These are phyloP conservation scores for Lactarius evosmus DNA, from an alignment of 768 basidiomycete genomes.

Conservation along the genomic window DNA sequence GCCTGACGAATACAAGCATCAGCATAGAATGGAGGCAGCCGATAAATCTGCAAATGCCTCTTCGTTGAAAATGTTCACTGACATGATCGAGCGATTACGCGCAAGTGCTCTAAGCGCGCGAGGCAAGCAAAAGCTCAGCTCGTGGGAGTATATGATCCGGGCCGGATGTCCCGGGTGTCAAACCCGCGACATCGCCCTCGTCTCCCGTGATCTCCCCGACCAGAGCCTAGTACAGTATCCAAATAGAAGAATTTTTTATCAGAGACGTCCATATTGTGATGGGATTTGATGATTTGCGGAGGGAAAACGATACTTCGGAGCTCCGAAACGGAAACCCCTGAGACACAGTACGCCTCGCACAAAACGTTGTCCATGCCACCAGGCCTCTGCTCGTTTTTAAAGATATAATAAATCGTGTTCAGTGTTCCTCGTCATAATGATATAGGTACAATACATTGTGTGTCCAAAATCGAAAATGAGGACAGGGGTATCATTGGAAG, in stretches of 20 bases:
- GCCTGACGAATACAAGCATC: constrained; percentile 44
- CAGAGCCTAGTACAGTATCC: too few relatives aligned
- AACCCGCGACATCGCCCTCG: too few relatives aligned
- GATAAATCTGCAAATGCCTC: constrained; percentile 42
- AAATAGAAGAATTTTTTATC: too few relatives aligned
- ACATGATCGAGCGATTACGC: constrained; percentile 40
- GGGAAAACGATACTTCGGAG: too few relatives aligned
- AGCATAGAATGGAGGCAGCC: background rate
- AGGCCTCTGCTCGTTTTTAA: background rate
- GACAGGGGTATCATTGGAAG: background rate
- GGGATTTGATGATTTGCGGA: too few relatives aligned
- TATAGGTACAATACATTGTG: background rate
- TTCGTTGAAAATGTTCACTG: constrained; percentile 67
- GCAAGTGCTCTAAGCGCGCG: background rate
- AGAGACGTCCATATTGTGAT: too few relatives aligned
- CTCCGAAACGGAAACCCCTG: too few relatives aligned
- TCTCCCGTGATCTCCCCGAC: too few relatives aligned
- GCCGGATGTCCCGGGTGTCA: background rate
- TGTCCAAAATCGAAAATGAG: background rate
- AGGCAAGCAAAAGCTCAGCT: background rate
- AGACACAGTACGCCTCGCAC: too few relatives aligned
- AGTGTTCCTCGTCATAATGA: background rate
- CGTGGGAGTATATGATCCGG: background rate
- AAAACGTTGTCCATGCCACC: too few relatives aligned
- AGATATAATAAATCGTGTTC: background rate